Percentiles rank a stretch among this genome's conserved stretches.
Conservation (phyloP, 257 asterid genomes). For the Haberlea rhodopensis region DNA sequence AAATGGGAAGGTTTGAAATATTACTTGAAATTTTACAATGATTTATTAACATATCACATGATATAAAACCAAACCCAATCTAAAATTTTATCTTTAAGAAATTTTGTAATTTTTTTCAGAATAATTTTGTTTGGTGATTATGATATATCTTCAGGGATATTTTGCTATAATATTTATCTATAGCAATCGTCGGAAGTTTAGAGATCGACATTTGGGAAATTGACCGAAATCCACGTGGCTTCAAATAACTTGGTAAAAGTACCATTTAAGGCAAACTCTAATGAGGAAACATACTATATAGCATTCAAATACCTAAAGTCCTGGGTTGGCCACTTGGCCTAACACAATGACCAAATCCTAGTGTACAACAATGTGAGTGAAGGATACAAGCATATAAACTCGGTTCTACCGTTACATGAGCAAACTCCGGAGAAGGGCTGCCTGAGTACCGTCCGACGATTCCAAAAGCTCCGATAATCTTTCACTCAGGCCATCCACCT, state of each 20-base stretch:
- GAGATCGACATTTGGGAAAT: too few species aligned
- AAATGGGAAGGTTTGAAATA: too few species aligned
- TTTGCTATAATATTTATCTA: too few species aligned
- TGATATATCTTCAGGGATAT: too few species aligned
- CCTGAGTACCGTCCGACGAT: constrained; percentile 80
- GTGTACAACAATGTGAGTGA: constrained; percentile 21
- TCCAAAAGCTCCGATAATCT: constrained; percentile 75
- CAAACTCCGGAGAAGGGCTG: constrained; percentile 90
- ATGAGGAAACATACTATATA: constrained; percentile 27
- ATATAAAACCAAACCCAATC: too few species aligned
- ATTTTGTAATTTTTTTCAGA: too few species aligned
- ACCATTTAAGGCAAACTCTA: constrained; percentile 24
- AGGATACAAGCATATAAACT: constrained; percentile 18
- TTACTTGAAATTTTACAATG: too few species aligned
- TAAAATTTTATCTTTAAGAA: too few species aligned
- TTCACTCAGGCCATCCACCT: constrained; percentile 84
- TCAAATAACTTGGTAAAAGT: constrained; percentile 21
- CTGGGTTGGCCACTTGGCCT: constrained; percentile 59
- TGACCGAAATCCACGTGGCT: too few species aligned
- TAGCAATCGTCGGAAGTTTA: too few species aligned
- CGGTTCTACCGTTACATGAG: constrained; percentile 45
- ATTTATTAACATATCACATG: too few species aligned
- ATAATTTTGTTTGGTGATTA: too few species aligned
- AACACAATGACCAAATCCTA: constrained; percentile 57
- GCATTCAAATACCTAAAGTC: constrained; percentile 34